A percentile compares a stretch with the other conserved stretches of the same genome.
phyloP scores from a whole-genome alignment of 768 basidiomycete species.

The Boletales sp. region DNA sequence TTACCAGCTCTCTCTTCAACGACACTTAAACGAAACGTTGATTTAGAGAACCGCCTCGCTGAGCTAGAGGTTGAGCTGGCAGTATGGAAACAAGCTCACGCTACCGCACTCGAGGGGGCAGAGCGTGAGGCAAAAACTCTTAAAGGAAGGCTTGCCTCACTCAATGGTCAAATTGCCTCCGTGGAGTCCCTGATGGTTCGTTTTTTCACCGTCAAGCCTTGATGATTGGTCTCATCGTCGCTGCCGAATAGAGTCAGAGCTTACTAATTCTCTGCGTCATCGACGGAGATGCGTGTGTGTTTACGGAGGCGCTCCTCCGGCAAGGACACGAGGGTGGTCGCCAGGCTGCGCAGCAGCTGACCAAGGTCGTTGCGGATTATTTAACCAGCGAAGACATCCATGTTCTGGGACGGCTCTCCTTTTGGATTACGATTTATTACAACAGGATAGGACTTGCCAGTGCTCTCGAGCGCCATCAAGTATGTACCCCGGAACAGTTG shows the following conservation, averaged over 20 bases:
- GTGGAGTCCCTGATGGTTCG: slow-evolving; percentile 49
- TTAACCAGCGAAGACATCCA: slow-evolving; percentile 59
- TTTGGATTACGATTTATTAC: slow-evolving; percentile 73
- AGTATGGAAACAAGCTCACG: slow-evolving; percentile 70
- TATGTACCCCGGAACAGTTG: slow-evolving; percentile 64
- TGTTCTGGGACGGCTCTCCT: slow-evolving; percentile 61
- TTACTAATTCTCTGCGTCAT: slow-evolving; percentile 72
- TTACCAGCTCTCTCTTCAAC: slow-evolving; percentile 55
- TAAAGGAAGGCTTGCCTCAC: slow-evolving; percentile 61
- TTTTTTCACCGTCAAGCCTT: neutral
- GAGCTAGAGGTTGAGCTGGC: slow-evolving; percentile 68
- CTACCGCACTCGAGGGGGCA: slow-evolving; percentile 55
- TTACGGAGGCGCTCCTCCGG: slow-evolving; percentile 52
- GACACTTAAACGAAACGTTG: slow-evolving; percentile 60
- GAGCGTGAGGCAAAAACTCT: slow-evolving; percentile 63
- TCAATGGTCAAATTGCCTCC: slow-evolving; percentile 61
- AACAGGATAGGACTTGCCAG: slow-evolving; percentile 57
- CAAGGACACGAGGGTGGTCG: slow-evolving; percentile 66
- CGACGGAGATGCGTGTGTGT: slow-evolving; percentile 69
- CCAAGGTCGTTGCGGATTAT: slow-evolving; percentile 65
- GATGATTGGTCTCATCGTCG: slow-evolving; percentile 1
- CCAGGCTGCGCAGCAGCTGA: slow-evolving; percentile 58
- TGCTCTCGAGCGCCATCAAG: slow-evolving; percentile 45
- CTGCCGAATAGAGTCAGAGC: slow-evolving; percentile 47
- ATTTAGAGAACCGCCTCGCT: slow-evolving; percentile 59